phyloP scores from a whole-genome alignment of 805 yeast species.

The Candida corydali region DNA sequence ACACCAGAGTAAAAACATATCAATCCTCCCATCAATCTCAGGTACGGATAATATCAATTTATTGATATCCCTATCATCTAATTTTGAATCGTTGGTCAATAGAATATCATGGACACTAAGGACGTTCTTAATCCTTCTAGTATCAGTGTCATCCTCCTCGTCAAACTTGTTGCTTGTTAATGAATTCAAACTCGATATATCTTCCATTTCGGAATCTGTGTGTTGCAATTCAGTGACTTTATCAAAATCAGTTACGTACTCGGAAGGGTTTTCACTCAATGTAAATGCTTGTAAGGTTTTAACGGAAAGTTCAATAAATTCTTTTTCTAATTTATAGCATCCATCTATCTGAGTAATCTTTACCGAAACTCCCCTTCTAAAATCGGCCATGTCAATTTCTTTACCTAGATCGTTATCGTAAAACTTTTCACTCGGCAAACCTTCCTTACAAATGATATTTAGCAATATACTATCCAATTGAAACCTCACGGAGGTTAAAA shows the following conservation, averaged over 20 bases:
- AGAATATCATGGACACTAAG: slow-evolving; percentile 22
- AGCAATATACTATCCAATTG: slow-evolving; percentile 24
- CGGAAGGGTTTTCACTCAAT: slow-evolving; percentile 34
- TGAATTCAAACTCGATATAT: slow-evolving; percentile 30
- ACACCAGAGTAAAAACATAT: slow-evolving; percentile 41
- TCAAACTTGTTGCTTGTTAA: slow-evolving; percentile 12
- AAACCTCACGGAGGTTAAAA: slow-evolving; percentile 22
- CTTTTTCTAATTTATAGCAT: slow-evolving; percentile 19
- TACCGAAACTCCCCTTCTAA: slow-evolving; percentile 34
- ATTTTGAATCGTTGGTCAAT: slow-evolving; percentile 18
- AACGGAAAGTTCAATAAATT: slow-evolving; percentile 17
- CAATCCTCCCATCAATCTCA: slow-evolving; percentile 35
- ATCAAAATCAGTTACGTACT: slow-evolving; percentile 31
- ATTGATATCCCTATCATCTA: slow-evolving; percentile 19
- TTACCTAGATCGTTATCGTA: slow-evolving; percentile 18
- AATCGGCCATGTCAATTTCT: slow-evolving; percentile 31
- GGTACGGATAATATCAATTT: slow-evolving; percentile 27
- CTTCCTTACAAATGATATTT: slow-evolving; percentile 38
- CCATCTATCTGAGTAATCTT: slow-evolving; percentile 18
- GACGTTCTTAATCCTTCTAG: slow-evolving; percentile 30
- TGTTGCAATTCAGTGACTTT: slow-evolving; percentile 16
- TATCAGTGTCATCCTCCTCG: slow-evolving; percentile 13
- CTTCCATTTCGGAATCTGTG: slow-evolving; percentile 22
- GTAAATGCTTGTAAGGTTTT: slow-evolving; percentile 29
- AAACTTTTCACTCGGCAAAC: slow-evolving; percentile 29